phyloP scores from a whole-genome alignment of 1,284 basidiomycete genomes.

The Pterulicium gracile region DNA sequence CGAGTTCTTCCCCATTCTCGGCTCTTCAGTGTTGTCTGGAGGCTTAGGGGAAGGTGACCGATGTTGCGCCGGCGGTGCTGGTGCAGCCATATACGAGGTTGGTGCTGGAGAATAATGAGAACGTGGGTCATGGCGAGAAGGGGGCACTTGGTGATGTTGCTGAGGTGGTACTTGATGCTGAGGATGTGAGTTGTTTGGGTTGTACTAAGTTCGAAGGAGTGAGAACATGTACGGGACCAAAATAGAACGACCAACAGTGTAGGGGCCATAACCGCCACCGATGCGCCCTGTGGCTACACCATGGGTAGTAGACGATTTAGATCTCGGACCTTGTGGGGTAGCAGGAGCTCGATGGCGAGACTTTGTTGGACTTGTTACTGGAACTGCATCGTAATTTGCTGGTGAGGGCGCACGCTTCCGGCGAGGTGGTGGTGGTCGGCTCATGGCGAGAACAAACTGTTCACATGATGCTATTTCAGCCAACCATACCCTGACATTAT shows the following conservation, averaged over 20 bases:
- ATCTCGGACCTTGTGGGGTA: neutral
- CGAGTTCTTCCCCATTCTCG: constrained; percentile 10
- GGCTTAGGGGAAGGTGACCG: neutral
- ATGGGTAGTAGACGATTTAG: neutral
- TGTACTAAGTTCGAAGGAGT: neutral
- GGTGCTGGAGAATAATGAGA: too few relatives aligned
- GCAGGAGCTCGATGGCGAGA: neutral
- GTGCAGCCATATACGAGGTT: neutral
- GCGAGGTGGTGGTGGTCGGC: neutral
- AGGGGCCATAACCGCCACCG: constrained; percentile 1
- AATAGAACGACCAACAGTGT: neutral
- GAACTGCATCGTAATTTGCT: neutral
- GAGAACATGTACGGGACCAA: neutral
- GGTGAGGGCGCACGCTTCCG: neutral
- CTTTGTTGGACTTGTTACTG: neutral
- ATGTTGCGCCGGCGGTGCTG: neutral
- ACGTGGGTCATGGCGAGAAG: neutral
- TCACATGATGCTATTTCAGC: neutral
- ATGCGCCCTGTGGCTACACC: constrained; percentile 1
- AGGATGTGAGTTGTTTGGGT: neutral
- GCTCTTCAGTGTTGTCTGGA: neutral
- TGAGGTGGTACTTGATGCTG: constrained; percentile 2
- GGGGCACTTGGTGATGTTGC: neutral
- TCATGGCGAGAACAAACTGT: neutral
- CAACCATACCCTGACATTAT: neutral